These are phyloP conservation scores for Chrysoporthe deuterocubensis DNA, from an alignment of 2,329 filamentous ascomycete species.

Conservation along the genomic window DNA sequence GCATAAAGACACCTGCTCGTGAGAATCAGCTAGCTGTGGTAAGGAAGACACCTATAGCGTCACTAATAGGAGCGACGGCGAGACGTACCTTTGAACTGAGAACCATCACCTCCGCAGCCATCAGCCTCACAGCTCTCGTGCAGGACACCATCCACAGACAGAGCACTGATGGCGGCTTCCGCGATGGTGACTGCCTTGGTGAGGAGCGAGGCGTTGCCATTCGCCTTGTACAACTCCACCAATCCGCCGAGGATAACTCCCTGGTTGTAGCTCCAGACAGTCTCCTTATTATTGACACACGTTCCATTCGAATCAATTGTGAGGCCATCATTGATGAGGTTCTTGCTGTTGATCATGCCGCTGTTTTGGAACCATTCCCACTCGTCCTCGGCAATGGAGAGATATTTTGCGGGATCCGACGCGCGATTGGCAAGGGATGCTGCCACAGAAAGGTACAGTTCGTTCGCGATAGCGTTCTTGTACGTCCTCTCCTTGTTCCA, in stretches of 20 bases:
- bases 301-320: slow-evolving; percentile 42
- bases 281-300: slow-evolving; percentile 53
- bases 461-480: slow-evolving; percentile 61
- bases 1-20: slow-evolving; percentile 58
- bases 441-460: slow-evolving; percentile 57
- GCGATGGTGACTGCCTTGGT: slow-evolving; percentile 53
- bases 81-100: slow-evolving; percentile 64
- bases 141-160: slow-evolving; percentile 53
- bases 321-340: slow-evolving; percentile 59
- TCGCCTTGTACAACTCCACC: slow-evolving; percentile 53
- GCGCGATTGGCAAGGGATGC: slow-evolving; percentile 56
- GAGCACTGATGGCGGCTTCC: slow-evolving; percentile 50
- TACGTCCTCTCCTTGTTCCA: slow-evolving; percentile 58
- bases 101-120: slow-evolving; percentile 48
- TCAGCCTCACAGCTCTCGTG: slow-evolving; percentile 58
- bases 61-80: too few relatives aligned
- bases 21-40: neutral
- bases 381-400: slow-evolving; percentile 49
- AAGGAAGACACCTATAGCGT: neutral
- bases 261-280: slow-evolving; percentile 60
- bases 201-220: slow-evolving; percentile 47
- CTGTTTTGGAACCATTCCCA: slow-evolving; percentile 57
- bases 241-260: slow-evolving; percentile 58
- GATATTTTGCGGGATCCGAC: slow-evolving; percentile 44
- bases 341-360: slow-evolving; percentile 55